Conservation (phyloP, 164 flowering plant species). For the Hamamelis virginiana region DNA sequence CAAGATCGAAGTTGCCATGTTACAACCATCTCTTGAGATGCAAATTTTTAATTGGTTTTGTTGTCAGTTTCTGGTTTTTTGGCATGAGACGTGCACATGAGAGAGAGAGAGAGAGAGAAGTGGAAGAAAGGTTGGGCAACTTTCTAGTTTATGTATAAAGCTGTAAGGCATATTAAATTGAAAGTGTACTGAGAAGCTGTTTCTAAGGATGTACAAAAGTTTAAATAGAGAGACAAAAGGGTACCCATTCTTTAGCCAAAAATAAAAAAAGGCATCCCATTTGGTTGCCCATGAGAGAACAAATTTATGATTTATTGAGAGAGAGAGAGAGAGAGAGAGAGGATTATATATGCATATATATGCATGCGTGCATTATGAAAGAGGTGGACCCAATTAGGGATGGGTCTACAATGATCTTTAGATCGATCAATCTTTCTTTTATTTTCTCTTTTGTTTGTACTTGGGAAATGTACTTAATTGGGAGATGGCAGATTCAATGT, state of each 20-base stretch:
- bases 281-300: too few species aligned
- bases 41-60: background rate
- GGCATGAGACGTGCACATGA: constrained; percentile 5
- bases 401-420: constrained; percentile 3
- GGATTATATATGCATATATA: too few species aligned
- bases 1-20: constrained; percentile 16
- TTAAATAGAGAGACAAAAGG: too few species aligned
- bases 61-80: background rate
- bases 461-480: constrained; percentile 12
- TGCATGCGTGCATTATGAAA: background rate
- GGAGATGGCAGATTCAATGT: background rate
- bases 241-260: too few species aligned
- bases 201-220: too few species aligned
- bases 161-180: background rate
- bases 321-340: background rate
- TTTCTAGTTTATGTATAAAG: background rate
- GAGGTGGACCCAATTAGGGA: constrained; percentile 10
- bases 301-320: background rate
- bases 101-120: background rate
- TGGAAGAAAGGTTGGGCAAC: background rate
- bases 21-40: background rate
- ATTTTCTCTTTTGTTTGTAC: background rate
- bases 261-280: too few species aligned
- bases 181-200: too few species aligned
- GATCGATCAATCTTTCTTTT: background rate